Base-by-base conservation (phyloP, 2,329 filamentous ascomycete species). In the Mollisiaceae sp. region DNA sequence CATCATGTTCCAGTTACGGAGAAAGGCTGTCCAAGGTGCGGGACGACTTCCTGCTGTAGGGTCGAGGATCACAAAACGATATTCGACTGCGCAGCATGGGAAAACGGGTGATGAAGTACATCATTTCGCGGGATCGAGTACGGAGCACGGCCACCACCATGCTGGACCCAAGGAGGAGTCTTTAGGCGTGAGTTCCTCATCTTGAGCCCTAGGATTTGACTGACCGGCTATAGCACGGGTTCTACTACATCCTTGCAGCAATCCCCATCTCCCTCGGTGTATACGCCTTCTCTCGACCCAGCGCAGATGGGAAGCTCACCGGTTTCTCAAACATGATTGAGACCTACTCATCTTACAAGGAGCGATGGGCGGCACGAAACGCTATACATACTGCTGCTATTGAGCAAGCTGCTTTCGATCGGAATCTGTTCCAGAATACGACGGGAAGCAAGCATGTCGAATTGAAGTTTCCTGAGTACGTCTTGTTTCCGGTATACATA, bases 381-480 rank as follows among this genome's bases (percentile, higher is more conserved):
- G 82, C 83, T 62, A 74, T 89, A 60, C 88, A 89, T 77, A 86
- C 85, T 12, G 79, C 81, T 65, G 83, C 85, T 69, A 78, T 89
- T 68, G 86, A 90, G 79, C 84, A 86, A 78, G 88, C 87, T 27
- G 88, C 85, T 41, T 78, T 81, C 59, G 88, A 91, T 75, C 80
- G 85, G 67, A 85, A 88, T 70, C 75, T 91, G 70, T 89, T 89
- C 75, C 79, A 82, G 36, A 80, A 78, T 65, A 77, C 78, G 63
- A 73, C 78, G 24, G 78, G 81, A 69, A 80, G 78, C 62, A 73
- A 73, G 56, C 76, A 81, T 70, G 79, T 87, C 54, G 81, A 86
- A 22, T 76, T 91, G 76, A 85, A 78, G 74, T 87, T 85, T 72
- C 87, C 85, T 39, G 89, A 91, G 89, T 91, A 84, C 68, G 88